Evolutionary conservation across 2,329 filamentous ascomycete species (phyloP), one percentile per base, ranked within the genome.

Genomic region (Tricladium varicosporioides): DNA sequence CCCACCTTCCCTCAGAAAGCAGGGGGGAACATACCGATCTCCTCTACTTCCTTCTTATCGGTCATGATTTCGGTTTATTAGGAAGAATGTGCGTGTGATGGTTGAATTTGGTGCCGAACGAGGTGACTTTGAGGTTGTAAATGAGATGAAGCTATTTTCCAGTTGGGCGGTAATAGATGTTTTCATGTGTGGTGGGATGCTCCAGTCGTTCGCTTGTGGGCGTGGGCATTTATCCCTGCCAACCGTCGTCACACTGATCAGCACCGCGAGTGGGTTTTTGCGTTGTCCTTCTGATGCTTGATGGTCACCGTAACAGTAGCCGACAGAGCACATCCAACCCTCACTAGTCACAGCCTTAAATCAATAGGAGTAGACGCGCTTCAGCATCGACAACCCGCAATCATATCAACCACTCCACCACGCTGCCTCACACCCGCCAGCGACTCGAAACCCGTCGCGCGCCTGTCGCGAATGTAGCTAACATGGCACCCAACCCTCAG

Each of bases 11-110:
- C 31, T 15, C 42, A 67, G 59, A 60, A 67, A 65, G 63, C 72
- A 57, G 45, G 56, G 63, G 71, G 64, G 63, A 57, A 72, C 73
- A 67, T 55, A 76, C 73, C 73, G 53, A 71, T 68, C 65, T 72
- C 70, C 69, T 73, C 63, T 69, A 67, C 68, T 66, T 74, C 70
- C 64, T 75, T 74, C 64, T 75, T 73, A 61, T 74, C 71, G 55
- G 73, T 70, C 74, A 76, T 76, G 48, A 50, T 72, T 63, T 54
- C 50, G 60, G 54, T 57, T 43, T 32, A 58, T 22, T 8, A 43
- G 15, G 42, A 48, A 7, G 19, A 15, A n/a, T 14, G 45, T 3
- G 18, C n/a, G 33, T 22, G n/a, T 10, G 32, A 11, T 8, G 52
- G 33, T 13, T 9, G 36, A 31, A 9, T 43, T 9, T 33, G n/a